Conservation (phyloP, 179 eudicot species). For the Actinidia polygama region DNA sequence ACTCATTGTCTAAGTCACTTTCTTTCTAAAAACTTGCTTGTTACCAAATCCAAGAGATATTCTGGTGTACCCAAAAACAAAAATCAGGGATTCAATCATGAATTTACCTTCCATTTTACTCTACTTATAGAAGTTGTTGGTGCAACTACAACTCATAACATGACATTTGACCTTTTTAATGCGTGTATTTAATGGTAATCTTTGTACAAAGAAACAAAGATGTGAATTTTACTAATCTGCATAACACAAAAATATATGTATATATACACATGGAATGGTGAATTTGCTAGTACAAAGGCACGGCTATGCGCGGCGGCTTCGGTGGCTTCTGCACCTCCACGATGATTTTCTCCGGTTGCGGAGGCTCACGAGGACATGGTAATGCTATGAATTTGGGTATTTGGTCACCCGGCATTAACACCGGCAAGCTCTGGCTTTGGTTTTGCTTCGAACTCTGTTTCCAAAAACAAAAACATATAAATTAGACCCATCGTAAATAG, state of each 20-base stretch:
- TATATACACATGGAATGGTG: neutral
- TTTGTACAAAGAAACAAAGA: neutral
- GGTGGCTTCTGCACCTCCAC: constrained; percentile 49
- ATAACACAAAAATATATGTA: too few relatives aligned
- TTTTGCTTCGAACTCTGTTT: constrained; percentile 34
- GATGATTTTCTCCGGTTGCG: constrained; percentile 30
- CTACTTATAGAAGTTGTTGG: too few relatives aligned
- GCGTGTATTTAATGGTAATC: neutral
- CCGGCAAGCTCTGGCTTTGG: constrained; percentile 61
- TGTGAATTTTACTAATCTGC: constrained; percentile 2
- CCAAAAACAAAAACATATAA: neutral
- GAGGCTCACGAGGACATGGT: constrained; percentile 81
- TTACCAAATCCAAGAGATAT: too few relatives aligned
- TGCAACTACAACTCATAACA: neutral
- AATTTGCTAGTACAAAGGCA: constrained; percentile 43
- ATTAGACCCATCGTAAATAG: neutral
- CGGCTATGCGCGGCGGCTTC: constrained; percentile 51
- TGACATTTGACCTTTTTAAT: neutral
- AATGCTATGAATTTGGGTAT: constrained; percentile 76
- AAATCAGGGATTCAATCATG: too few relatives aligned
- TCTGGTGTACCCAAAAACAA: too few relatives aligned
- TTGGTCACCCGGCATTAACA: constrained; percentile 83
- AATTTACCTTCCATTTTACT: too few relatives aligned
- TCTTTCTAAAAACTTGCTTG: too few relatives aligned
- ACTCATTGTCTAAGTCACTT: too few relatives aligned